Percentiles rank a stretch among this genome's conserved stretches.
These are phyloP conservation scores for Zopfia rhizophila DNA, from an alignment of 2,329 filamentous ascomycete species.

Conservation along the genomic window DNA sequence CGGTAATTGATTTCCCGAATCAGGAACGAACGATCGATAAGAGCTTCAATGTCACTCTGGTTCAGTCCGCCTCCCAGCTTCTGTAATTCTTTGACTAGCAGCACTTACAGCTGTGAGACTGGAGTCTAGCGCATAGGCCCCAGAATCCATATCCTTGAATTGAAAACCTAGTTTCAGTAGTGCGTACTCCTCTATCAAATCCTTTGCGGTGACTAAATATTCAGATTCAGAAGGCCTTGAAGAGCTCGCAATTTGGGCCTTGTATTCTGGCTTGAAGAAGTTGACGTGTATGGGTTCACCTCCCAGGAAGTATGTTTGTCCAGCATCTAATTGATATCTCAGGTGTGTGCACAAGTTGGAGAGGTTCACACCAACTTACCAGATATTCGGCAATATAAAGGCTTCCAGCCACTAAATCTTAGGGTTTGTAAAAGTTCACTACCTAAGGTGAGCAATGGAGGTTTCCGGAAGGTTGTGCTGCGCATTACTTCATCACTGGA, in stretches of 20 bases:
- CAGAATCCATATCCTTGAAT: slow-evolving; percentile 13
- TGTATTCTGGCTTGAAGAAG: slow-evolving; percentile 33
- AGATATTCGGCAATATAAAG: slow-evolving; percentile 28
- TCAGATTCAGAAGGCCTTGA: slow-evolving; percentile 7
- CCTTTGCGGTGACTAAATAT: slow-evolving; percentile 21
- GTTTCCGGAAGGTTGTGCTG: slow-evolving; percentile 35
- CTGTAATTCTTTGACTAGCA: background rate
- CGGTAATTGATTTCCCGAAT: slow-evolving; percentile 28
- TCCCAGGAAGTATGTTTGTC: slow-evolving; percentile 33
- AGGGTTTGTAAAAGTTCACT: slow-evolving; percentile 32
- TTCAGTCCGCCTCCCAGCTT: background rate
- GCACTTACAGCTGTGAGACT: slow-evolving; percentile 27
- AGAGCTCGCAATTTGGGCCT: slow-evolving; percentile 24
- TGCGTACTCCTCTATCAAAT: slow-evolving; percentile 27
- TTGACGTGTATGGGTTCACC: slow-evolving; percentile 32
- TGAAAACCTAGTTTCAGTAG: slow-evolving; percentile 20
- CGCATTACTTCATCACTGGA: slow-evolving; percentile 11
- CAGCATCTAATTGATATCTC: slow-evolving; percentile 13
- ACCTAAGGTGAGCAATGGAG: slow-evolving; percentile 19
- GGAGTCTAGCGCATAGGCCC: slow-evolving; percentile 25
- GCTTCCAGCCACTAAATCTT: slow-evolving; percentile 30
- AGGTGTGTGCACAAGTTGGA: background rate
- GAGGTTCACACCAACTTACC: slow-evolving; percentile 19
- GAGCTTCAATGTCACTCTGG: slow-evolving; percentile 29
- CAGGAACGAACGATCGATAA: slow-evolving; percentile 29